A percentile compares a stretch with the other conserved stretches of the same genome.
These are phyloP conservation scores for Aphanoascus verrucosus DNA, from an alignment of 2,329 filamentous ascomycete genomes.

Conservation along the genomic window DNA sequence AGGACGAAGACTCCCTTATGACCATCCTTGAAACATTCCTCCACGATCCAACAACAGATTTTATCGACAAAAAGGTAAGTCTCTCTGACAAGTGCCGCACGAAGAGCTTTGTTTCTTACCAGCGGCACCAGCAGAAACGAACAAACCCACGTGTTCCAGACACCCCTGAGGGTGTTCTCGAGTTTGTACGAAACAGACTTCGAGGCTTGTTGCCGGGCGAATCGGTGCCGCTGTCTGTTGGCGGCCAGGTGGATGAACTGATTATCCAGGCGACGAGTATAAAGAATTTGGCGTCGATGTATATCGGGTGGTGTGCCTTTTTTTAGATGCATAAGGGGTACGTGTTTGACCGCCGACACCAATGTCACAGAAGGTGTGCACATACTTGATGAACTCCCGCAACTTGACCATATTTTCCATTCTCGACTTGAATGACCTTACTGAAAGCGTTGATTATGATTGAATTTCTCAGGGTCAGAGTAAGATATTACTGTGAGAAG, in stretches of 20 bases:
- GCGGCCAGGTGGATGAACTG: constrained; percentile 93
- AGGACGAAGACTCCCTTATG: constrained; percentile 93
- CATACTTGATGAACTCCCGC: neutral
- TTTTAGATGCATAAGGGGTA: constrained; percentile 12
- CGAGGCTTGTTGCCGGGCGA: constrained; percentile 73
- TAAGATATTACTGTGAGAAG: too few relatives aligned
- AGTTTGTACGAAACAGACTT: constrained; percentile 79
- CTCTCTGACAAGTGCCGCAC: neutral
- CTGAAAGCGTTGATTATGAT: too few relatives aligned
- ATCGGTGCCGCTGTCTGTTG: constrained; percentile 83
- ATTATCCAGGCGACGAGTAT: constrained; percentile 77
- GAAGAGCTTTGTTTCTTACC: neutral
- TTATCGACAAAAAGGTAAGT: constrained; percentile 60
- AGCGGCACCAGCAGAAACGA: constrained; percentile 35
- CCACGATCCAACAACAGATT: constrained; percentile 90
- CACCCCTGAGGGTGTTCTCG: constrained; percentile 69
- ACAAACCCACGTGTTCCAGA: constrained; percentile 47
- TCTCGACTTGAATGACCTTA: too few relatives aligned
- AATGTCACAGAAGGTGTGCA: neutral
- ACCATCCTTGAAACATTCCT: constrained; percentile 95
- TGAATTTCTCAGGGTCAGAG: too few relatives aligned
- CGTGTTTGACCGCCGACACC: neutral
- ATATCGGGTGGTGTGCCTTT: constrained; percentile 66
- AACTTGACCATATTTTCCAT: too few relatives aligned
- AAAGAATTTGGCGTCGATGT: constrained; percentile 79